Evolutionary conservation across 306 rosid species (phyloP).

Genomic region (Crotalaria pallida): DNA sequence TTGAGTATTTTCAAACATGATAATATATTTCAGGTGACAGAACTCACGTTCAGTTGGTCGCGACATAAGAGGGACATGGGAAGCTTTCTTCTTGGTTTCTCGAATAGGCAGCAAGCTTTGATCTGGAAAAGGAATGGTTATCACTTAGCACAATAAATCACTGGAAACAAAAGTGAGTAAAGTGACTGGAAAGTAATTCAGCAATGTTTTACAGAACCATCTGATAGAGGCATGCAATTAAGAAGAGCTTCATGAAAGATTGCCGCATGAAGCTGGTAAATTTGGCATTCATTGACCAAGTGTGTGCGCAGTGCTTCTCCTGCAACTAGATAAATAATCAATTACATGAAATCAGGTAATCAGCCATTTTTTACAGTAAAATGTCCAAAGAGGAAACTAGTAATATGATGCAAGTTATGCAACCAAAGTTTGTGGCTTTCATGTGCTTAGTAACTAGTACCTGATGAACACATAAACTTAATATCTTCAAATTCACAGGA

Average conservation of each 20-base stretch:
- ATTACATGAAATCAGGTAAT: conserved; percentile 11
- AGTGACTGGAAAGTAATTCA: background rate
- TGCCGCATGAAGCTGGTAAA: conserved; percentile 75
- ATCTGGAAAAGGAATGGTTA: conserved; percentile 41
- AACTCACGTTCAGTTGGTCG: conserved; percentile 95
- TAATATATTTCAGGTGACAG: conserved; percentile 1
- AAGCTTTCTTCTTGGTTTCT: conserved; percentile 54
- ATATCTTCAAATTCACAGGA: conserved; percentile 82
- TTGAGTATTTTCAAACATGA: background rate
- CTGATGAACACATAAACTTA: conserved; percentile 72
- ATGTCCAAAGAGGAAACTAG: background rate
- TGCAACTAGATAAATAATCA: conserved; percentile 43
- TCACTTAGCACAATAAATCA: conserved; percentile 13
- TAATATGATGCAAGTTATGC: conserved; percentile 6
- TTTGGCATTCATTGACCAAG: conserved; percentile 55
- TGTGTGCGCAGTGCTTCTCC: conserved; percentile 53
- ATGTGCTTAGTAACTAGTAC: conserved; percentile 20
- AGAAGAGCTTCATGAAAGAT: conserved; percentile 72
- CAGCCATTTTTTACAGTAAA: background rate
- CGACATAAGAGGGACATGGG: conserved; percentile 60
- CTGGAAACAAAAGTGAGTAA: background rate
- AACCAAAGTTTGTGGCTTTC: background rate
- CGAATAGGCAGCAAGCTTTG: conserved; percentile 26
- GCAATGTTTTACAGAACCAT: conserved; percentile 38
- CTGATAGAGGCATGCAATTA: conserved; percentile 43